Percentiles rank a stretch among this genome's conserved stretches.
These are phyloP conservation scores for Sclerotinia spermophila DNA, from an alignment of 2,329 filamentous ascomycete species.

Conservation along the genomic window DNA sequence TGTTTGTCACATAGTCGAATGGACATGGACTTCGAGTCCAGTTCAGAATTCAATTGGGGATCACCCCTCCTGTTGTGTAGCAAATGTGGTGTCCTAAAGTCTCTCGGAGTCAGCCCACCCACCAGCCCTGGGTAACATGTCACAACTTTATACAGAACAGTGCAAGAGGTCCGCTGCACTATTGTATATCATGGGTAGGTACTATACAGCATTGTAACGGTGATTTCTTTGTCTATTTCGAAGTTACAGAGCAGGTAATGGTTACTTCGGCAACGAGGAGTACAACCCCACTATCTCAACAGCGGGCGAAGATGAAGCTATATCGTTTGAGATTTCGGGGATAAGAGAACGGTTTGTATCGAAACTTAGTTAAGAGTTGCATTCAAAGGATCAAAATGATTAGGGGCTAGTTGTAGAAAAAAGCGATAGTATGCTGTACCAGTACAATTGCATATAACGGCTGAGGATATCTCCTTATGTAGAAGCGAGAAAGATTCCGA, in stretches of 20 bases:
- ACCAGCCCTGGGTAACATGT: constrained; percentile 9
- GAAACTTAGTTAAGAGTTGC: not conserved
- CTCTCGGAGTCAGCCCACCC: constrained; percentile 12
- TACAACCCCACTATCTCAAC: constrained; percentile 13
- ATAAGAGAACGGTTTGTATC: constrained; percentile 11
- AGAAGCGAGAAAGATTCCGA: constrained; percentile 15
- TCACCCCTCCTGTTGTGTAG: constrained; percentile 17
- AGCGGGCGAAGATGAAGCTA: not conserved
- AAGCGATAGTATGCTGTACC: constrained; percentile 17
- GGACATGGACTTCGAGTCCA: not conserved
- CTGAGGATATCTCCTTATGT: constrained; percentile 14
- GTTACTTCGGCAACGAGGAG: constrained; percentile 8
- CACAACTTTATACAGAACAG: constrained; percentile 9
- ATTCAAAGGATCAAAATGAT: constrained; percentile 11
- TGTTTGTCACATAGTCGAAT: not conserved
- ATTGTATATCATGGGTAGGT: constrained; percentile 7
- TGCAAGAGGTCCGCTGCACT: constrained; percentile 10
- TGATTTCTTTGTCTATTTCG: not conserved
- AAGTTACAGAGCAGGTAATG: constrained; percentile 8
- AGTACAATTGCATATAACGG: constrained; percentile 10
- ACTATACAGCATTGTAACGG: constrained; percentile 6
- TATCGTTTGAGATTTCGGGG: constrained; percentile 11
- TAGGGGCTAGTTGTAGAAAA: not conserved
- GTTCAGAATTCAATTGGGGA: not conserved
- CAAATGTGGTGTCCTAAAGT: constrained; percentile 15